Percentiles rank a stretch among this genome's conserved stretches.
phyloP scores from a whole-genome alignment of 2,329 filamentous ascomycete species.

The Teratosphaeria nubilosa region DNA sequence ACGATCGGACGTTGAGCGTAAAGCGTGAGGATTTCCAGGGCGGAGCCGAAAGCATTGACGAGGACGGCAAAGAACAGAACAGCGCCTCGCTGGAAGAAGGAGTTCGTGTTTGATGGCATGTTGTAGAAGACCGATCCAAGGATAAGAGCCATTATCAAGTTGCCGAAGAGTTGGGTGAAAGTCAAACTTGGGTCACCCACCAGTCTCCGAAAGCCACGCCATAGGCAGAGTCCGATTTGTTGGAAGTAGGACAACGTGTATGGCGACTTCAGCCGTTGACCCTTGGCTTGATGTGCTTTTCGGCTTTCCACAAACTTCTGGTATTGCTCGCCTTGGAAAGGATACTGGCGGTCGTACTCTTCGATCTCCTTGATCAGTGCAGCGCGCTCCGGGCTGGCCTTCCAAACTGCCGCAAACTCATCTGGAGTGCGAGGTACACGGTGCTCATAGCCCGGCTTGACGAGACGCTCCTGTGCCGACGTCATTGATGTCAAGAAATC shows the following conservation, averaged over 20 bases:
- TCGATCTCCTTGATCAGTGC: conserved; percentile 36
- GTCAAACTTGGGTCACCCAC: conserved; percentile 67
- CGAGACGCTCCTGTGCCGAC: conserved; percentile 36
- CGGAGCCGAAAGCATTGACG: conserved; percentile 73
- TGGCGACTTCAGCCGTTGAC: conserved; percentile 57
- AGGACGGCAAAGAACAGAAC: conserved; percentile 81
- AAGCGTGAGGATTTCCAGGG: conserved; percentile 74
- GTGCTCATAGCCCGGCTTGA: conserved; percentile 34
- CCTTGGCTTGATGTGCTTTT: conserved; percentile 37
- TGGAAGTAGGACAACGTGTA: conserved; percentile 70
- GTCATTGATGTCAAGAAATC: conserved; percentile 74
- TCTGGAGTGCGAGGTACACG: conserved; percentile 40
- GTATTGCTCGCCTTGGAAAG: conserved; percentile 35
- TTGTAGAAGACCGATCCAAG: conserved; percentile 76
- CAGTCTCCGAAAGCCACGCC: conserved; percentile 69
- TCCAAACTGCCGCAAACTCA: conserved; percentile 44
- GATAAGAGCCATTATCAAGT: conserved; percentile 66
- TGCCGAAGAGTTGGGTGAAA: conserved; percentile 57
- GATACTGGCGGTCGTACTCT: conserved; percentile 35
- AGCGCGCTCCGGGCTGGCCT: conserved; percentile 41
- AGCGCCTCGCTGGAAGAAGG: conserved; percentile 70
- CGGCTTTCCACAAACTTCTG: conserved; percentile 38
- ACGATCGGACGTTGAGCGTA: conserved; percentile 87
- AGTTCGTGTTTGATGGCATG: conserved; percentile 51
- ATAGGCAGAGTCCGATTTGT: conserved; percentile 69